Evolutionary conservation across 2,329 filamentous ascomycete genomes (phyloP), one percentile per base, ranked within the genome.

Genomic region (Pseudocercospora pini-densiflorae): DNA sequence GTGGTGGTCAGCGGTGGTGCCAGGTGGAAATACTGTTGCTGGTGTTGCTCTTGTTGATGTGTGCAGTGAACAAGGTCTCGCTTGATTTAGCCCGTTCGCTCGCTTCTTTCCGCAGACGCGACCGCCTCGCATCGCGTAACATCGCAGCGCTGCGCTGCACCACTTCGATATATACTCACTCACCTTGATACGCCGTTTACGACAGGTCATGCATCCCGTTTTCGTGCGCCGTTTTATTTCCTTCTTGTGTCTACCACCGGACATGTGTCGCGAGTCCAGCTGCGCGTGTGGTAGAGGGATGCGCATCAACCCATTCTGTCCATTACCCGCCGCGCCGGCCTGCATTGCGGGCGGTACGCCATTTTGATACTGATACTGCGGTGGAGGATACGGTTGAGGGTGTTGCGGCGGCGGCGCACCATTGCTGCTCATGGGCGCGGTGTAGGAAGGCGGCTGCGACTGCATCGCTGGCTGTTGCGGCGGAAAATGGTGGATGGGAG

Each of bases 171-270:
- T 49, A 40, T 27, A 64, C 49, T 53, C 65, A 81, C 86, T 79
- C 62, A 92, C 90, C 88, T 92, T 92, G 79, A 92, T 92, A 81
- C 90, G 84, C 73, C 90, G 83, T 72, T 84, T 84, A 70, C 82
- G 80, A 81, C 82, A 84, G 23, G 82, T 84, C 78, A 84, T 68
- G 79, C 90, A 92, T n/a, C 76, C 76, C 12, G 76, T 76, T 71
- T 78, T 78, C 40, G 90, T 92, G 76, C 90, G 84, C 71, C 90
- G 85, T 81, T 92, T 92, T 77, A 92, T 91, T 80, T 92, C 89
- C 80, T 91, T 89, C 79, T 88, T 88, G 77, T 90, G 88, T 73
- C 89, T 83, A 57, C 86, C 87, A 66, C 87, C 86, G 23, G 86
- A 86, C 77, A 89, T 83, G 21, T 69, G 67, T 71, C 85, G 82